Evolutionary conservation across 352 stramenopile species (phyloP), one percentile per base, ranked within the genome.

Genomic region (Blastocystis sp.): DNA sequence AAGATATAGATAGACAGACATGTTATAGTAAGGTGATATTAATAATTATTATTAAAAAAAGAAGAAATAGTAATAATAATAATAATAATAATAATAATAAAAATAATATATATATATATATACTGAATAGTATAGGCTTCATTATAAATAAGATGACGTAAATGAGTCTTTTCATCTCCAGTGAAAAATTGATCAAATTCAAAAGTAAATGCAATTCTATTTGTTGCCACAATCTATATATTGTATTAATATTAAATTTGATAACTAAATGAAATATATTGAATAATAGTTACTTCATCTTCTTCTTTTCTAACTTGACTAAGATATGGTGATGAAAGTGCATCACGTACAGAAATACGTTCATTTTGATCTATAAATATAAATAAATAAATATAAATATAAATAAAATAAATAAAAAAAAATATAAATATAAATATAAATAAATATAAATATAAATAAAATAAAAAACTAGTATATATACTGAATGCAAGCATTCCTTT

Each of bases 271-370:
- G 48, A 39, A 18, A 16, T n/a, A 2, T 33, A 27, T 31, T 42
- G 18, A 4, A 62, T 19, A 16, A 10, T 7, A 23, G 52, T n/a
- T 2, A 62, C 36, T 24, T 54, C 48, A 27, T 24, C 35, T 18
- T 19, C 40, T 10, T 45, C 18, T 10, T n/a, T n/a, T n/a, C n/a
- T n/a, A n/a, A n/a, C n/a, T n/a, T n/a, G n/a, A n/a, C n/a, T n/a
- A 43, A 98, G 77, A 70, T 95, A 98, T 16, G 88, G 84, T 72
- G 96, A 88, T 11, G 77, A 75, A 25, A 97, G 70, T 41, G 89
- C 87, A 57, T 94, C 77, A 44, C 91, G 72, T n/a, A 96, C 88
- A n/a, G 81, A 88, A 47, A 94, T 91, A 41, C 91, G 81, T 70
- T 89, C 84, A 36, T 83, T 77, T 24, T 93, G 88, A 70, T 96